Evolutionary conservation across 345 rosid species (phyloP), one percentile per base, ranked within the genome.

Genomic region (Salix exigua): DNA sequence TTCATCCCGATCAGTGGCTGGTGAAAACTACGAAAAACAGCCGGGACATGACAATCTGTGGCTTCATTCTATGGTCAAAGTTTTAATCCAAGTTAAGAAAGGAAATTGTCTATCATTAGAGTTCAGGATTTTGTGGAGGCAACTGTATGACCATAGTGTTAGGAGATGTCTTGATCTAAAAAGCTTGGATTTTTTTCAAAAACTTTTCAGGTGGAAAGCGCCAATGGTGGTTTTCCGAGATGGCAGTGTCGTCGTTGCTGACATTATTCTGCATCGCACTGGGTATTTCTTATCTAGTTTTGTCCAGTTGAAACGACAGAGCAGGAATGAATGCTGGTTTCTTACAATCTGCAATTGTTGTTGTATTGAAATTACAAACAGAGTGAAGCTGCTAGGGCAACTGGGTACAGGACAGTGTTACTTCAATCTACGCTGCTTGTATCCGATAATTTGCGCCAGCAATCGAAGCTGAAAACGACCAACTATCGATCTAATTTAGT

Each of bases 181-280:
- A 70, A 75, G 33, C 67, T 67, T 68, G 33, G 61, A 2, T 76
- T 74, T 71, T 71, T 33, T 13, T 66, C 55, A 4, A 25, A 71
- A 66, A 68, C 40, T 66, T 65, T 73, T 85, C 92, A 93, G 98
- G 87, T 96, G 55, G 88, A 89, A 68, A 64, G 80, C 60, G 92
- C 82, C 17, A 68, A 30, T 23, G 82, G 82, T 90, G 75, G 80
- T 87, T 61, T 90, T 95, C 73, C 86, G 71, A 13, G 90, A 87
- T 58, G 92, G 96, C 80, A 82, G 75, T 73, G 75, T 62, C 18
- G 71, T 87, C 26, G 30, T 4, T 1, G 93, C 91, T 16, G 86
- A 92, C 84, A 81, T 87, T 61, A 88, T 95, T 79, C 79, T 95
- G 73, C 99, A 93, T 75, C 89, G 96, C 86, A 93, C 96, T 0